Conservation (phyloP, 2,329 filamentous ascomycete species). For the Gnomoniopsis smithogilvyi region DNA sequence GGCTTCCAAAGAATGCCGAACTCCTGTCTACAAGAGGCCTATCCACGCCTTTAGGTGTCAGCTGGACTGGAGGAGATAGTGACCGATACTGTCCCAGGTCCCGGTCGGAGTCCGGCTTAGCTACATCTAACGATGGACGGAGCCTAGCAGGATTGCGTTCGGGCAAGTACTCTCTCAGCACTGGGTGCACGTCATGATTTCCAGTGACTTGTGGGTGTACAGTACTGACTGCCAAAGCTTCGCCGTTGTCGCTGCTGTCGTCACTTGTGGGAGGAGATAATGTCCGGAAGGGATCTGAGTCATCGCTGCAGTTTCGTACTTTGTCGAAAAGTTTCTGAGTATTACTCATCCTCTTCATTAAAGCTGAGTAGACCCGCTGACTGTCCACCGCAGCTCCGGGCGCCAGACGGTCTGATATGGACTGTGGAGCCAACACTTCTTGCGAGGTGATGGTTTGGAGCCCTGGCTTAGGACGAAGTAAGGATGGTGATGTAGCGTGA, state of each 20-base stretch:
- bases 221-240: not conserved
- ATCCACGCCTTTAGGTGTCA: not conserved
- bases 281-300: slow-evolving; percentile 16
- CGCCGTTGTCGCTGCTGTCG: not conserved
- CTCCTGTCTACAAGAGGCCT: slow-evolving; percentile 29
- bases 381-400: slow-evolving; percentile 43
- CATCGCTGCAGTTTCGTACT: slow-evolving; percentile 18
- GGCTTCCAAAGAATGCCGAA: slow-evolving; percentile 51
- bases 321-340: slow-evolving; percentile 27
- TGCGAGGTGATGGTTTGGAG: slow-evolving; percentile 25
- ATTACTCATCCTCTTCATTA: slow-evolving; percentile 54
- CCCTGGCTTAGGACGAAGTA: slow-evolving; percentile 23
- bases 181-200: not conserved
- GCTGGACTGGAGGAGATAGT: slow-evolving; percentile 4
- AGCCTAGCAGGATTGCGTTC: not conserved
- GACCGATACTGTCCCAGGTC: not conserved
- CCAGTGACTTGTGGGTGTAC: not conserved
- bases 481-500: slow-evolving; percentile 38
- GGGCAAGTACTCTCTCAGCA: not conserved
- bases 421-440: slow-evolving; percentile 12
- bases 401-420: slow-evolving; percentile 11
- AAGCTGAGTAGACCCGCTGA: slow-evolving; percentile 59
- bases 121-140: not conserved
- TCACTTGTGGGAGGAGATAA: slow-evolving; percentile 12
- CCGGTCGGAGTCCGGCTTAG: not conserved